These are phyloP conservation scores for Coniochaeta prunicola DNA, from an alignment of 2,329 filamentous ascomycete species.

Conservation along the genomic window DNA sequence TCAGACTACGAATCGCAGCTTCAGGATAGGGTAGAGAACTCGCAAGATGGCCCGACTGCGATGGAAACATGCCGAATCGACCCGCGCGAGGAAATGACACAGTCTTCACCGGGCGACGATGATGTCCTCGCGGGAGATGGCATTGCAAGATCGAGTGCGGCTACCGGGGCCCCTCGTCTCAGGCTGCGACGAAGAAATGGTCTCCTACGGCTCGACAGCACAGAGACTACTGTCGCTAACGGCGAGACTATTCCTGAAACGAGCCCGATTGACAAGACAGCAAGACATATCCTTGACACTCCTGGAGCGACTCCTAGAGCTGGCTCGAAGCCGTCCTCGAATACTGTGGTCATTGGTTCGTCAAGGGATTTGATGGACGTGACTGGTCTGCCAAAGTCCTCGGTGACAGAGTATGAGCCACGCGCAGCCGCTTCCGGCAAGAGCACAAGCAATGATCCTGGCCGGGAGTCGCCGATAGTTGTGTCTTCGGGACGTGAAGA, in stretches of 20 bases:
- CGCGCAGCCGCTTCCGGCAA: background rate
- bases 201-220: background rate
- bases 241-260: conserved; percentile 22
- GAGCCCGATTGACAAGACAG: conserved; percentile 14
- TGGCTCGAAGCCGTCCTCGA: background rate
- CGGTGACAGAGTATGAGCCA: background rate
- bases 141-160: background rate
- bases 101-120: conserved; percentile 11
- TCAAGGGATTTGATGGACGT: background rate
- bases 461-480: background rate
- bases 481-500: background rate
- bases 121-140: background rate
- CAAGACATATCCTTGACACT: background rate
- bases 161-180: background rate
- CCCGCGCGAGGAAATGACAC: conserved; percentile 12
- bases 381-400: background rate
- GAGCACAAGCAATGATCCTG: background rate
- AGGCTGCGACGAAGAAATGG: background rate
- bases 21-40: conserved; percentile 12
- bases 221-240: conserved; percentile 7
- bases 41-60: conserved; percentile 7
- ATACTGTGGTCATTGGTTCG: background rate
- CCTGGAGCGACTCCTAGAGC: background rate
- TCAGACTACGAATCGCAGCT: conserved; percentile 13
- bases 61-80: no score